Base-by-base conservation (phyloP, 208 protist species). In the Wallacemonas sp. region DNA sequence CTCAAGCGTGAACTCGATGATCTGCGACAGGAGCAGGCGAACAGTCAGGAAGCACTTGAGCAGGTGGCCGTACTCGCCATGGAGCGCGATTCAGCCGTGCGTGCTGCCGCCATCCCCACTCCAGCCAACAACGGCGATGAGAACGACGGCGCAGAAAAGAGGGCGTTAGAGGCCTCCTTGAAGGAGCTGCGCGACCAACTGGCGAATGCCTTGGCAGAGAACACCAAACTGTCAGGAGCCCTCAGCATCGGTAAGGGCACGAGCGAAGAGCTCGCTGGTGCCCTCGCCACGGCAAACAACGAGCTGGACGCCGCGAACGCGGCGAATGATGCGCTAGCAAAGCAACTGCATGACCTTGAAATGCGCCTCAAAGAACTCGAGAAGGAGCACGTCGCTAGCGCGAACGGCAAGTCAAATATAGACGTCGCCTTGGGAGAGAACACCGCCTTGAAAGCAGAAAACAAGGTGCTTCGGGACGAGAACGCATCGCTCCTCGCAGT, bases 1-100 rank as follows among this genome's bases (percentile, higher is more conserved):
- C 56, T 65, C 0, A 67, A 55, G 24, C 68, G 46, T 14, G 36
- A 70, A 45, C 67, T 60, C 2, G 63, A 76, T 31, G 31, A 71
- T 14, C 60, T 71, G 46, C 54, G 74, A 0, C 59, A 69, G 12
- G 30, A 65, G 53, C 53, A 56, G 34, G 44, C 12, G 21, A 66
- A 53, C 41, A 62, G 45, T 15, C 46, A 67, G 15, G 45, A 71
- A 31, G 12, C 65, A 2, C 44, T 41, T 11, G 42, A 45, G 1
- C 38, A 61, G 22, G 31, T 61, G 1, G 26, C 54, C 5, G 15
- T 34, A 33, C 24, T 64, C 3, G 51, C 56, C 2, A 34, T 39
- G 42, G 62, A 69, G 24, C 67, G 34, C 11, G 28, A 24, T 9
- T 5, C 27, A 22, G 19, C 53, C 27, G 36, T 22, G 12, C 38